Evolutionary conservation across 257 asterid species (phyloP), one percentile per base, ranked within the genome.

Genomic region (Solanum raphanifolium): DNA sequence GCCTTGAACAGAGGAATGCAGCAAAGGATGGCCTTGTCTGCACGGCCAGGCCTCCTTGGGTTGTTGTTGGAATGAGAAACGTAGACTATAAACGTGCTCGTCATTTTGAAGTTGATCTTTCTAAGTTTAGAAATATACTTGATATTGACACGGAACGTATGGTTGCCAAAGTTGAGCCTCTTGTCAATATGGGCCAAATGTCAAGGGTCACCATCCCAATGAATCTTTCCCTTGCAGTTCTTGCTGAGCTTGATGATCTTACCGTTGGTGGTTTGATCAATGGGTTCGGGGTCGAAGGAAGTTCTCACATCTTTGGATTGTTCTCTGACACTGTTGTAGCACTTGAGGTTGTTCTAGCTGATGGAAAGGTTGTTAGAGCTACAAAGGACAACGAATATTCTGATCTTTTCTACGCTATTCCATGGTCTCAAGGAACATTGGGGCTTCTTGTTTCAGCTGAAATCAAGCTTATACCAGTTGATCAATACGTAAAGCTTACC

Each of bases 371-470:
- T 31, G 85, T 79, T 43, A 43, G 85, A 79, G 85, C 85, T 79
- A 79, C 85, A 27, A 79, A 79, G 66, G 85, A 79, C 85, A 96
- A 96, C 18, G 96, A 95, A 83, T 95, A 90, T 89, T 92, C 99
- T 20, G 99, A 96, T 87, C 98, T 95, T 32, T 96, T 94, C 88
- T 95, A 96, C 78, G 95, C 98, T 27, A 93, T 96, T 89, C 99
- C 99, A 2, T 96, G 99, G 99, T 96, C 99, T 88, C 99, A 96
- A 84, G 99, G 99, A 32, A 96, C 99, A 34, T 90, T 96, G 12
- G 99, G 98, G 32, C 95, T 96, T 69, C 98, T 96, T 29, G 98
- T 95, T 83, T 92, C 99, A 25, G 99, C 99, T 39, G 98, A 96
- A 92, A 96, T 96, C 90, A 96, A 95, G 95, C 99, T 96, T 69